Evolutionary conservation across 2,329 filamentous ascomycete genomes (phyloP), one percentile per base, ranked within the genome.

Genomic region (Teratosphaeria epicoccoides): DNA sequence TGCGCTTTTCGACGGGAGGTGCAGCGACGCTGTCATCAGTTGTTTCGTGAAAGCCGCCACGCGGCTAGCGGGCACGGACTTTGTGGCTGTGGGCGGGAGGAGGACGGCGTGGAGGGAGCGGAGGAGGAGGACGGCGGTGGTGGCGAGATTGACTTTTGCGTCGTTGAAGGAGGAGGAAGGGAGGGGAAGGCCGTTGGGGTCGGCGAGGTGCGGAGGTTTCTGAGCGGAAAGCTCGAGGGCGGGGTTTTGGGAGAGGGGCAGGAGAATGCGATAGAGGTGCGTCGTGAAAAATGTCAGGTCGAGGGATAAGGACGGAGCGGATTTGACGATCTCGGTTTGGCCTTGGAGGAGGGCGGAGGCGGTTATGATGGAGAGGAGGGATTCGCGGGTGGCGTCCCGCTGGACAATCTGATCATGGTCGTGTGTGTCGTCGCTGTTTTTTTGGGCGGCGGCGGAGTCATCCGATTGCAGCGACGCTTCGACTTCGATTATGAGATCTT

Each of bases 271-370:
- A 76, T 95, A 98, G 53, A 98, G 86, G 69, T 96, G 87, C 12
- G 86, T 88, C 62, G 88, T 90, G 77, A 98, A 98, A 77, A 90
- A 96, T 62, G 85, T 88, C 33, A 98, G 81, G 68, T 98, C 94
- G 47, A 98, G 83, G 63, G 90, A 87, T 4, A 97, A 79, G 44
- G 84, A 78, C 43, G 83, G 80, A 52, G 88, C 85, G 47, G 88
- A 86, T 71, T 89, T 91, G 71, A 87, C 84, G 14, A 84, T 88
- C 63, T 96, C 91, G 23, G 56, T 53, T 72, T 98, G 93, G 47
- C 93, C 91, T 57, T 93, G 87, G 37, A 98, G 82, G 6, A 98
- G 82, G n/a, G 91, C 89, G 65, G 95, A 97, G 24, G 94, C 93
- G 0, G 93, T 98, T 63, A 94, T 89, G 52, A 90, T 94, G 73